Conservation (phyloP, 108 stramenopile genomes). For the Cyclotella sp. region DNA sequence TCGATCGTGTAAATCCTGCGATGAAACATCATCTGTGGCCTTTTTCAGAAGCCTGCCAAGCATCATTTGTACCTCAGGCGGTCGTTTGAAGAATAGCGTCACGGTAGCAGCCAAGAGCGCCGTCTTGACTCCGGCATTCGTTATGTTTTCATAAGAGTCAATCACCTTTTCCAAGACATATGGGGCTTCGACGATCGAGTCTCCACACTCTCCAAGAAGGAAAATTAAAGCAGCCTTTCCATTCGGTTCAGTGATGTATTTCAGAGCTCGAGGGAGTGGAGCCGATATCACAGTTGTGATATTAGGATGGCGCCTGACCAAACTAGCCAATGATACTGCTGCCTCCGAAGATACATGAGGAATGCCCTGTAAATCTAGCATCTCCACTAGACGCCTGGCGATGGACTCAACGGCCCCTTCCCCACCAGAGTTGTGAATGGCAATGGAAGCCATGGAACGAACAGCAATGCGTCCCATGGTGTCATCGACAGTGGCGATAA, state of each 20-base stretch:
- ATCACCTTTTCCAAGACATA: slow-evolving; percentile 97
- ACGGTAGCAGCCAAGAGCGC: slow-evolving; percentile 91
- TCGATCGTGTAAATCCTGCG: slow-evolving; percentile 97
- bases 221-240: slow-evolving; percentile 95
- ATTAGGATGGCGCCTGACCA: slow-evolving; percentile 86
- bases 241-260: slow-evolving; percentile 75
- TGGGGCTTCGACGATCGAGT: slow-evolving; percentile 90
- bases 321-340: slow-evolving; percentile 76
- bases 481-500: slow-evolving; percentile 85
- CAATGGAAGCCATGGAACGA: slow-evolving; percentile 90
- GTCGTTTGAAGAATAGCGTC: slow-evolving; percentile 96
- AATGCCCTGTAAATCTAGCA: slow-evolving; percentile 88
- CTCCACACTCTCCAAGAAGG: slow-evolving; percentile 97
- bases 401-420: slow-evolving; percentile 88
- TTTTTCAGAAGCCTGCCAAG: slow-evolving; percentile 91
- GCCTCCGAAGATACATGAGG: slow-evolving; percentile 89
- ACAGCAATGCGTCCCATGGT: slow-evolving; percentile 89
- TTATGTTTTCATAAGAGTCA: slow-evolving; percentile 75
- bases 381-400: slow-evolving; percentile 87
- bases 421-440: slow-evolving; percentile 78
- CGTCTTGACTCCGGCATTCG: slow-evolving; percentile 80
- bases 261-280: slow-evolving; percentile 82
- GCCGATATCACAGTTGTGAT: slow-evolving; percentile 80
- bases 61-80: slow-evolving; percentile 97
- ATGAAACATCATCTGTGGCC: slow-evolving; percentile 91